These are phyloP conservation scores for Thalassia testudinum DNA, from an alignment of 116 monocot genomes.

Conservation along the genomic window DNA sequence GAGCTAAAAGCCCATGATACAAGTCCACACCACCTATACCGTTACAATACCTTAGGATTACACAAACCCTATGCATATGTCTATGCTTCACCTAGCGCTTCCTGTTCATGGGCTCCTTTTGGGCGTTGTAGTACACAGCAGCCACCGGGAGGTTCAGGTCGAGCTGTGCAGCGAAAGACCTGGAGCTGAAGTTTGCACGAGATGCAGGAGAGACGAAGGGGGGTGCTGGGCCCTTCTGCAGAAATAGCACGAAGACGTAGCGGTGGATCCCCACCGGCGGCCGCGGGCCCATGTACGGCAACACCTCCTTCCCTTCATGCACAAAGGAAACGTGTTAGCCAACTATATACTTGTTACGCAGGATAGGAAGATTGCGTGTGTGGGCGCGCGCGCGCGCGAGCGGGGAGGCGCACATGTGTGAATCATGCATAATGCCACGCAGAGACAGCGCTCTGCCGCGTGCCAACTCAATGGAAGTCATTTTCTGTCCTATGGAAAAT, in stretches of 20 bases:
- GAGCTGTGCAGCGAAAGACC: constrained; percentile 7
- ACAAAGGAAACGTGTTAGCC: background rate
- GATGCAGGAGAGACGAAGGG: constrained; percentile 3
- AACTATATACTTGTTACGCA: no score
- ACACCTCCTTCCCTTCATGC: constrained; percentile 5
- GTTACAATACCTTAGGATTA: no score
- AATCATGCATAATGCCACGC: no score
- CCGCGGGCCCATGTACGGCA: constrained; percentile 8
- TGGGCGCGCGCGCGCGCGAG: no score
- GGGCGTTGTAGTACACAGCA: constrained; percentile 18
- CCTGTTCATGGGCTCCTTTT: constrained; percentile 13
- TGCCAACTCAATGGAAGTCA: no score
- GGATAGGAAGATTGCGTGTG: no score
- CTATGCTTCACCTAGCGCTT: constrained; percentile 7
- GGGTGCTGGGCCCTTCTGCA: constrained; percentile 6
- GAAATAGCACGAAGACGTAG: constrained; percentile 15
- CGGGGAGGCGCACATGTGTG: no score
- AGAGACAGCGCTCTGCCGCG: no score
- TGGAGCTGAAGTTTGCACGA: constrained; percentile 12
- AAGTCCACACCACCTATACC: no score
- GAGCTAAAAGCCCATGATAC: no score
- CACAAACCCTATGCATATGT: no score
- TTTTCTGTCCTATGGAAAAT: no score
- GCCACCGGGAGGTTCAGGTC: constrained; percentile 15
- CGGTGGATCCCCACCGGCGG: constrained; percentile 17